These are phyloP conservation scores for Scleroderma bovista DNA, from an alignment of 768 basidiomycete genomes.

Conservation along the genomic window DNA sequence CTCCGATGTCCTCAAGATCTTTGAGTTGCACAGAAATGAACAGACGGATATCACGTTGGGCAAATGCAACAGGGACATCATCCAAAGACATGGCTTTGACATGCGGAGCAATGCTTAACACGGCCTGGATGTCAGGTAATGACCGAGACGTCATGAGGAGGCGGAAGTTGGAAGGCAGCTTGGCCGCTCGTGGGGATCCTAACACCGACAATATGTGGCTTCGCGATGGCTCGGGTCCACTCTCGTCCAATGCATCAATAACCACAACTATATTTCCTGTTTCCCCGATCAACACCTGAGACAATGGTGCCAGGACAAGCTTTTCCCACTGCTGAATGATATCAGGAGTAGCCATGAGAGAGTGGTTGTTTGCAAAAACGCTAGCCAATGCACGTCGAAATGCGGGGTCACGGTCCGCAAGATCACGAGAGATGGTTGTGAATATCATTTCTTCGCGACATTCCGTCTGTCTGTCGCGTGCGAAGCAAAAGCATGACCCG, in stretches of 20 bases:
- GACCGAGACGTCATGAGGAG: not conserved
- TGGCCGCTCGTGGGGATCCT: not conserved
- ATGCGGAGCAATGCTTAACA: not conserved
- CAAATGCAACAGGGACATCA: not conserved
- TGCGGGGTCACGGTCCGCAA: not conserved
- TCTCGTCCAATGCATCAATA: not conserved
- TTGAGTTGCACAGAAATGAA: not conserved
- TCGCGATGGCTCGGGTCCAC: not conserved
- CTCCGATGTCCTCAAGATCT: not conserved
- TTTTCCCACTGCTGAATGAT: not conserved
- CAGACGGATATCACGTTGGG: not conserved
- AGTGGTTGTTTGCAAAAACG: not conserved
- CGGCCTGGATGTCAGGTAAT: not conserved
- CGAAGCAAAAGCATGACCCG: not conserved
- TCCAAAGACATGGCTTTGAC: not conserved
- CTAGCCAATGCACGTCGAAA: not conserved
- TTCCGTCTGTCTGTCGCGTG: not conserved
- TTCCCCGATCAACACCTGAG: not conserved
- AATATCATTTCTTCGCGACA: not conserved
- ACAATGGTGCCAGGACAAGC: not conserved
- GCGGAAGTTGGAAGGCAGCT: not conserved
- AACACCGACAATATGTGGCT: not conserved
- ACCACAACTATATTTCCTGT: not conserved
- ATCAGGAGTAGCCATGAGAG: not conserved
- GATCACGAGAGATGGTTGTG: not conserved